Evolutionary conservation across 2,329 filamentous ascomycete genomes (phyloP), one percentile per base, ranked within the genome.

Genomic region (Colletotrichum eleusines): DNA sequence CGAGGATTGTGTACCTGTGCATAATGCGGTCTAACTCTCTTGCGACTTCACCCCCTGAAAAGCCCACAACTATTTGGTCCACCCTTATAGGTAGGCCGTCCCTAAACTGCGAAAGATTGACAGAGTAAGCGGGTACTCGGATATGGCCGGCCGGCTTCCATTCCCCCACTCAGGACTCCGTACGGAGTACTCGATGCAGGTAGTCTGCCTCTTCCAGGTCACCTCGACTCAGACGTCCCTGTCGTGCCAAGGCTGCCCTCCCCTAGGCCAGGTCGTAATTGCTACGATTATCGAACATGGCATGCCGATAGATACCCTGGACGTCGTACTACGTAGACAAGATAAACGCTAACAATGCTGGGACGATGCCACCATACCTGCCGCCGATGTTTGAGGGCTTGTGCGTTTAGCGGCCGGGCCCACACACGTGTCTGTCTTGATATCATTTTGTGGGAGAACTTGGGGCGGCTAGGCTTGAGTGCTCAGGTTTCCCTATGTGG

Each of bases 51-150:
- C 59, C 66, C 53, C 33, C 33, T 20, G 12, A 18, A 42, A 3
- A 69, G 18, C 18, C 66, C 66, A 65, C 61, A 59, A 2, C 11
- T 44, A 14, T 42, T 16, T 35, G 64, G 23, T 26, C 14, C 53
- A 54, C 42, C 44, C 46, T 54, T 46, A 9, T 53, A 50, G 57
- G 23, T 50, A 12, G 28, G 40, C 14, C 18, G 18, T 42, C 68
- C 57, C 57, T 28, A 46, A 46, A 57, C 44, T 59, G 68, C 46
- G 38, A 62, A 58, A 59, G 40, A 50, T 28, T 63, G 58, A 59
- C 64, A 58, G 48, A 68, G 53, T 26, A 28, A 33, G 31, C 33
- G 51, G 46, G 4, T 11, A 6, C n/a, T 53, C 53, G 58, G 64
- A 58, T 18, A 51, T 59, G 38, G 16, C 51, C 64, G 64, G 59